phyloP scores from a whole-genome alignment of 768 basidiomycete genomes.

The Boletus tomentosulus region DNA sequence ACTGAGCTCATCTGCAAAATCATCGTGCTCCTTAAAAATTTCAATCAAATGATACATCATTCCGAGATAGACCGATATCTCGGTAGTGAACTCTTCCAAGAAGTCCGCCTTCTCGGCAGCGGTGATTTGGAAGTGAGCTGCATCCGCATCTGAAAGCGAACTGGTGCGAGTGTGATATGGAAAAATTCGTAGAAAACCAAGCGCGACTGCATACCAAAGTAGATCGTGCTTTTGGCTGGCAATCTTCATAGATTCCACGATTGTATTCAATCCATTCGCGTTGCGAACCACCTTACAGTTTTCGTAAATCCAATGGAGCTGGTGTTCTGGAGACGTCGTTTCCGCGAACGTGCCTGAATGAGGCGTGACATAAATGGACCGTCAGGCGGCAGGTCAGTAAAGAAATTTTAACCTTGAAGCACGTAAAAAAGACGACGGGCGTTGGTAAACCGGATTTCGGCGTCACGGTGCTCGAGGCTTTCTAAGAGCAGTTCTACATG shows the following conservation, averaged over 20 bases:
- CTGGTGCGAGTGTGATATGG: constrained; percentile 36
- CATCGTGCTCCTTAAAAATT: constrained; percentile 87
- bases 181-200: neutral
- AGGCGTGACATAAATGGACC: constrained; percentile 8
- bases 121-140: constrained; percentile 65
- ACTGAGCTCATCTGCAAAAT: constrained; percentile 97
- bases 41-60: constrained; percentile 96
- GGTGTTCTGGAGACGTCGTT: constrained; percentile 88
- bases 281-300: constrained; percentile 84
- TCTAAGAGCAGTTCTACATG: constrained; percentile 81
- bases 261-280: constrained; percentile 76
- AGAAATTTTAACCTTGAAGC: constrained; percentile 65
- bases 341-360: constrained; percentile 81
- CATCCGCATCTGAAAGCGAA: constrained; percentile 71
- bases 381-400: neutral
- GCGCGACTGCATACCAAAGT: constrained; percentile 49
- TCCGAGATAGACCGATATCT: constrained; percentile 89
- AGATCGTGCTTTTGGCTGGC: constrained; percentile 85
- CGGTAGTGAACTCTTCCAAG: constrained; percentile 86
- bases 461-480: constrained; percentile 81
- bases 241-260: constrained; percentile 87
- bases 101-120: constrained; percentile 69
- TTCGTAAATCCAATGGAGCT: constrained; percentile 93
- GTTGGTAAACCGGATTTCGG: constrained; percentile 80
- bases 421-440: constrained; percentile 87